Evolutionary conservation across 2,329 filamentous ascomycete genomes (phyloP), one percentile per base, ranked within the genome.

Genomic region (Blastomyces gilchristii): DNA sequence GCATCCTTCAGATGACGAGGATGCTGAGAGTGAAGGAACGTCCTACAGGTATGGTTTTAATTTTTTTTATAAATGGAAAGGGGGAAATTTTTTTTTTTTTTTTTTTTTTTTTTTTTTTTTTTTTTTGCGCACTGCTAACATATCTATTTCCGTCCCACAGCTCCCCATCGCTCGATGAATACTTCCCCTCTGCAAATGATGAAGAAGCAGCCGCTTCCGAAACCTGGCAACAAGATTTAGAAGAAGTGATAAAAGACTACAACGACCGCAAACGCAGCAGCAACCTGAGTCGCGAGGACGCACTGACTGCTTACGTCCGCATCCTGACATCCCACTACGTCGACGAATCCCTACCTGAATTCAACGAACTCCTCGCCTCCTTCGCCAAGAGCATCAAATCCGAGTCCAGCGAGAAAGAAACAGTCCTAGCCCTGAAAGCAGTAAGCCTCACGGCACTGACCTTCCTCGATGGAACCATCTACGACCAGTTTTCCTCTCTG

Each of bases 241-340:
- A 81, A 37, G 82, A 86, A 65, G 83, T 87, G 63, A 85, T 95
- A 66, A 81, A 87, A 58, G 85, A 89, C 68, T 83, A 96, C 37
- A 80, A 87, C 62, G 85, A 89, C 68, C 86, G 89, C 69, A 96
- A 95, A 80, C 85, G 87, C 67, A 90, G 87, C 74, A 91, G 86
- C 67, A 83, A 82, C 31, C 84, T 89, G 66, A 85, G 85, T 28
- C 85, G 91, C 61, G 87, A 91, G 69, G 80, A 84, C 50, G 82
- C 82, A 39, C 77, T 91, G 58, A 78, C 78, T 54, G 80, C 79
- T 1, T 90, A 87, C 72, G 81, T 82, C 50, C 82, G 86, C 60
- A 80, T 89, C 25, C 74, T 92, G 60, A 89, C 87, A 65, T 82
- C 84, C 56, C 85, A 89, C 69, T 90, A 84, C 71, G 83, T 86